A percentile compares a stretch with the other conserved stretches of the same genome.
These are phyloP conservation scores for Endocalyx cinctus DNA, from an alignment of 2,329 filamentous ascomycete genomes.

Conservation along the genomic window DNA sequence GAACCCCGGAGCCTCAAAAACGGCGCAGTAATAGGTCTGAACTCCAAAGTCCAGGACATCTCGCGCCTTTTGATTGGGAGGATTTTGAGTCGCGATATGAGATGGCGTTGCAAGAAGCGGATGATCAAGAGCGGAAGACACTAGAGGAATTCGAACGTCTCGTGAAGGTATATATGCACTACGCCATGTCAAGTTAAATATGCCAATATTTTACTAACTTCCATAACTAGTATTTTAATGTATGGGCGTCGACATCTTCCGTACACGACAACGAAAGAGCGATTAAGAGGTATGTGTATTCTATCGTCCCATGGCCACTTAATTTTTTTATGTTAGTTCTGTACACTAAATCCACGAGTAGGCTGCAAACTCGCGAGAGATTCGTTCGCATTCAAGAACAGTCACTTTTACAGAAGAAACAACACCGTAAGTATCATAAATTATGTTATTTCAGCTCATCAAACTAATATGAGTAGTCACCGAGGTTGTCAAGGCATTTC, in stretches of 20 bases:
- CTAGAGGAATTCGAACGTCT: conserved; percentile 63
- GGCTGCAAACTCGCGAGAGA: conserved; percentile 72
- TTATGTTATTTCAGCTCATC: conserved; percentile 15
- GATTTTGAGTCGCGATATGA: conserved; percentile 69
- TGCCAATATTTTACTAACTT: too few relatives aligned
- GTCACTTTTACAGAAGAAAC: conserved; percentile 66
- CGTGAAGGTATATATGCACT: conserved; percentile 49
- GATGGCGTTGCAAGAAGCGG: conserved; percentile 57
- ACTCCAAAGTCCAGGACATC: conserved; percentile 40
- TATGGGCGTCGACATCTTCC: conserved; percentile 72
- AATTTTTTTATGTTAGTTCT: too few relatives aligned
- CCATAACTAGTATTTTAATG: conserved; percentile 70
- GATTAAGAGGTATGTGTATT: conserved; percentile 59
- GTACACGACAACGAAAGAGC: conserved; percentile 72
- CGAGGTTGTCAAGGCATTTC: conserved; percentile 59
- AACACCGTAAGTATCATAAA: conserved; percentile 62
- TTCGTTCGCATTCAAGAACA: conserved; percentile 73
- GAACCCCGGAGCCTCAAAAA: conserved; percentile 33
- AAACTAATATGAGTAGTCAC: conserved; percentile 31
- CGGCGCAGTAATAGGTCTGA: conserved; percentile 28
- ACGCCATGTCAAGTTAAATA: not conserved
- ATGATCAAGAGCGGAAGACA: conserved; percentile 59
- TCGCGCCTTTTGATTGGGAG: conserved; percentile 68
- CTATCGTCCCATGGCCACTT: conserved; percentile 7
- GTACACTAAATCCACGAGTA: too few relatives aligned